These are phyloP conservation scores for Solanum chilense DNA, from an alignment of 257 asterid species.

Conservation along the genomic window DNA sequence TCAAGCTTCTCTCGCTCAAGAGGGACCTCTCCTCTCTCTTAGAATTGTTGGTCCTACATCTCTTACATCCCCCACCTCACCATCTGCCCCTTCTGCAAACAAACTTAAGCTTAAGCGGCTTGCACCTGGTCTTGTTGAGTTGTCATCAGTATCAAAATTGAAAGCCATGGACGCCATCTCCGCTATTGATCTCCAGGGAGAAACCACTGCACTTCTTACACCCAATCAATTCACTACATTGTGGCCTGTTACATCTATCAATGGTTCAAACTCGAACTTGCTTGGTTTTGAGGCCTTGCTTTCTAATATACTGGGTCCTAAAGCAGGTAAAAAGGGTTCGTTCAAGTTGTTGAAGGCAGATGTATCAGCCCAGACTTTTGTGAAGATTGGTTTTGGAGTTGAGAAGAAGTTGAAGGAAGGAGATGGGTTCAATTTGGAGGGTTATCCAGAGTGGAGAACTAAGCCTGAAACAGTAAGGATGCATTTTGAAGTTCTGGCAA, in stretches of 20 bases:
- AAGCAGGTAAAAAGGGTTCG: constrained; percentile 54
- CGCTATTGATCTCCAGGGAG: constrained; percentile 55
- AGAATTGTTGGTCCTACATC: constrained; percentile 94
- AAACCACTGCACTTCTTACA: constrained; percentile 56
- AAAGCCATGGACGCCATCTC: constrained; percentile 24
- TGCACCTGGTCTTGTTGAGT: constrained; percentile 94
- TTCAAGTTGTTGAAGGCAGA: constrained; percentile 84
- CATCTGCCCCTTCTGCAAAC: constrained; percentile 45
- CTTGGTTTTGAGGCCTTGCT: constrained; percentile 80
- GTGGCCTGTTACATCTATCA: constrained; percentile 80
- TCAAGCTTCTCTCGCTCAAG: constrained; percentile 39
- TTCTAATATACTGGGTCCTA: constrained; percentile 63
- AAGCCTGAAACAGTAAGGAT: constrained; percentile 50
- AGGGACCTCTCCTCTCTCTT: constrained; percentile 56
- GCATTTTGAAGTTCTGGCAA: constrained; percentile 93
- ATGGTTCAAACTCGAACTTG: constrained; percentile 57
- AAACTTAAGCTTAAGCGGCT: constrained; percentile 87
- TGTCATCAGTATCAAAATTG: constrained; percentile 64
- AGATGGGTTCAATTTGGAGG: constrained; percentile 27
- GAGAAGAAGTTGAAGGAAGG: constrained; percentile 57
- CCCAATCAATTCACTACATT: constrained; percentile 38
- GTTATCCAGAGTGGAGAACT: constrained; percentile 81
- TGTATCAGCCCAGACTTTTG: constrained; percentile 72
- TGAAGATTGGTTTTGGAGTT: constrained; percentile 79
- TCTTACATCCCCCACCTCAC: constrained; percentile 59